Conservation (phyloP, 495 filamentous ascomycete species). For the Penicillium maclennaniae region DNA sequence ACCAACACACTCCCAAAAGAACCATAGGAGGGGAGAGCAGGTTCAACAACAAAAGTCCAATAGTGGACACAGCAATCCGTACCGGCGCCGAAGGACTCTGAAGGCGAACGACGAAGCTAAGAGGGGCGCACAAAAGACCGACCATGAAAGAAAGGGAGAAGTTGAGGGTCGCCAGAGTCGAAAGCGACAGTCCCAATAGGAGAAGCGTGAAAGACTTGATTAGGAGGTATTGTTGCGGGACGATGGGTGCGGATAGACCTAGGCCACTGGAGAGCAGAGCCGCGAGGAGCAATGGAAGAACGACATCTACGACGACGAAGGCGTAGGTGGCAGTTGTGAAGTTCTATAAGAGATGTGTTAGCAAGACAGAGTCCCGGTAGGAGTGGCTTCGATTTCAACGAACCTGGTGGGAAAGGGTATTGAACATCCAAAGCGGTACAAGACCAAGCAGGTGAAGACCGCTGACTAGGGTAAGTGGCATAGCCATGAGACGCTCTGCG, state of each 20-base stretch:
- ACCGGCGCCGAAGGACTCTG: conserved; percentile 19
- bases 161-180: conserved; percentile 91
- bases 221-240: conserved; percentile 66
- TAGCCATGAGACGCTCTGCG: conserved; percentile 69
- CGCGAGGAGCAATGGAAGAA: conserved; percentile 55
- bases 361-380: conserved; percentile 10
- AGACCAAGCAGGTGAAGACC: conserved; percentile 72
- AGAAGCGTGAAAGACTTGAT: conserved; percentile 90
- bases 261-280: conserved; percentile 52
- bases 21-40: conserved; percentile 63
- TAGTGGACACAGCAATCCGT: conserved; percentile 22
- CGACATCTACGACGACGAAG: conserved; percentile 54
- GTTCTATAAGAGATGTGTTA: conserved; percentile 35
- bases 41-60: conserved; percentile 46
- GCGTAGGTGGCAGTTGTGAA: conserved; percentile 47
- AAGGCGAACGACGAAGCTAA: conserved; percentile 64
- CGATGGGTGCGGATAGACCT: conserved; percentile 45
- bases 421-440: conserved; percentile 83
- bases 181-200: conserved; percentile 84
- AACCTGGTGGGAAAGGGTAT: conserved; percentile 64
- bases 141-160: conserved; percentile 88
- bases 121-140: conserved; percentile 70
- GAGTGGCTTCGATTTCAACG: conserved; percentile 23
- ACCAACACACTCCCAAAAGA: conserved; percentile 48
- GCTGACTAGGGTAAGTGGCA: conserved; percentile 71